Conservation (phyloP, 768 basidiomycete species). For the Tulasnella sp. region DNA sequence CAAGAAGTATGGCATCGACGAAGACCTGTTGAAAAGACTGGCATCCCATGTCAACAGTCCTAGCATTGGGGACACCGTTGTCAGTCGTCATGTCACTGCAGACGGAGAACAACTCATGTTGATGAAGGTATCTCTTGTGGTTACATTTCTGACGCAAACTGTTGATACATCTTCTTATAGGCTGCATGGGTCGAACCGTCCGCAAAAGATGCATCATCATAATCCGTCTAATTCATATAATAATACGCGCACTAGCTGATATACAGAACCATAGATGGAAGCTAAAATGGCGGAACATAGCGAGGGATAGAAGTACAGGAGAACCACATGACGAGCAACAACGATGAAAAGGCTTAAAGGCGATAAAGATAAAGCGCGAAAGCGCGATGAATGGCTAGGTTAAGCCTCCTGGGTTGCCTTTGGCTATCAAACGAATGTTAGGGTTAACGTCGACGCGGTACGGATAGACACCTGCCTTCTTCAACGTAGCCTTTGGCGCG, state of each 20-base stretch:
- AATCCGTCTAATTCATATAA: background rate
- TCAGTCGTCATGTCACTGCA: background rate
- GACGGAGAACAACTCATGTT: constrained; percentile 8
- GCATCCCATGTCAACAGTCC: background rate
- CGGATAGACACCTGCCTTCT: background rate
- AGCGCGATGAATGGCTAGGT: too few relatives aligned
- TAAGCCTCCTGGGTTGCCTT: too few relatives aligned
- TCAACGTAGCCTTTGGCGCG: background rate
- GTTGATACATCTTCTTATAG: background rate
- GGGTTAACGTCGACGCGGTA: background rate
- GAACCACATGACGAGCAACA: background rate
- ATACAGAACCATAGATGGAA: background rate
- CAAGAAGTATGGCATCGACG: background rate
- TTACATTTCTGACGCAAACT: background rate
- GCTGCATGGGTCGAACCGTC: background rate
- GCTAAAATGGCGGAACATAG: background rate
- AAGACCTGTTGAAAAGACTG: background rate
- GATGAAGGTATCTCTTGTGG: background rate
- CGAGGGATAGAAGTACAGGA: background rate
- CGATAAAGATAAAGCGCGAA: background rate
- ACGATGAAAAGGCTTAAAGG: background rate
- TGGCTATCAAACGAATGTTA: too few relatives aligned
- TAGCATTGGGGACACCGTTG: background rate
- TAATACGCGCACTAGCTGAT: too few relatives aligned
- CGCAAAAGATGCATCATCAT: background rate